These are phyloP conservation scores for Cercophora sp. DNA, from an alignment of 495 filamentous ascomycete genomes.

Conservation along the genomic window DNA sequence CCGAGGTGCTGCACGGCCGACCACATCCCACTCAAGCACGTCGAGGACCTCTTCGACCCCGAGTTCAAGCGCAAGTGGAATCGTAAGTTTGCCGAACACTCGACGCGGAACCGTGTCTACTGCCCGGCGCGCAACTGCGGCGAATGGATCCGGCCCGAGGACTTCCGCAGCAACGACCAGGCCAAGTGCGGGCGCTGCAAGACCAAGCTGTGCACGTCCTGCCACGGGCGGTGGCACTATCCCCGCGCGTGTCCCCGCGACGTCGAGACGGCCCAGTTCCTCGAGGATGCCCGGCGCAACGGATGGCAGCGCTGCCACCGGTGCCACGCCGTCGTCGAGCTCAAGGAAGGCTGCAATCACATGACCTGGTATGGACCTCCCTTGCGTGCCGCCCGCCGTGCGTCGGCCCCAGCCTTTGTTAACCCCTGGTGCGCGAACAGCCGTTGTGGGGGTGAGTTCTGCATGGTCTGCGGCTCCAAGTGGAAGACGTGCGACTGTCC, in stretches of 20 bases:
- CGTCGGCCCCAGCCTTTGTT: slow-evolving; percentile 6
- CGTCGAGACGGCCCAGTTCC: slow-evolving; percentile 58
- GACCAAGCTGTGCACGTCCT: slow-evolving; percentile 68
- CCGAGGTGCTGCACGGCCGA: slow-evolving; percentile 71
- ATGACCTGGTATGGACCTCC: slow-evolving; percentile 73
- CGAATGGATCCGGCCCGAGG: slow-evolving; percentile 66
- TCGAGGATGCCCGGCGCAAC: slow-evolving; percentile 64
- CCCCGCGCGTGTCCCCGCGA: slow-evolving; percentile 66
- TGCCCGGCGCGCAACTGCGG: slow-evolving; percentile 68
- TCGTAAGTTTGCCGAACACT: slow-evolving; percentile 67
- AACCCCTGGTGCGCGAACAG: slow-evolving; percentile 31
- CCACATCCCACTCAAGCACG: slow-evolving; percentile 67
- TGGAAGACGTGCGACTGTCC: slow-evolving; percentile 84
- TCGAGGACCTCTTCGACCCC: slow-evolving; percentile 66
- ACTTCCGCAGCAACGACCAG: slow-evolving; percentile 52
- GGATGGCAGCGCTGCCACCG: slow-evolving; percentile 75
- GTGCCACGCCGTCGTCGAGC: slow-evolving; percentile 71
- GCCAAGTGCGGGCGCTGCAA: slow-evolving; percentile 63
- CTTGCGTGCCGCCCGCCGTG: slow-evolving; percentile 10
- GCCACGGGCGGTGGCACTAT: slow-evolving; percentile 69
- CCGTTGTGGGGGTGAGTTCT: slow-evolving; percentile 77
- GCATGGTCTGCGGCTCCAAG: slow-evolving; percentile 70
- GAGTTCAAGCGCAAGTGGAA: slow-evolving; percentile 76
- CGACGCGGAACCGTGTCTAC: slow-evolving; percentile 69
- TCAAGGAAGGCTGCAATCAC: slow-evolving; percentile 78